These are phyloP conservation scores for Gleditsia sinensis DNA, from an alignment of 306 rosid genomes.

Conservation along the genomic window DNA sequence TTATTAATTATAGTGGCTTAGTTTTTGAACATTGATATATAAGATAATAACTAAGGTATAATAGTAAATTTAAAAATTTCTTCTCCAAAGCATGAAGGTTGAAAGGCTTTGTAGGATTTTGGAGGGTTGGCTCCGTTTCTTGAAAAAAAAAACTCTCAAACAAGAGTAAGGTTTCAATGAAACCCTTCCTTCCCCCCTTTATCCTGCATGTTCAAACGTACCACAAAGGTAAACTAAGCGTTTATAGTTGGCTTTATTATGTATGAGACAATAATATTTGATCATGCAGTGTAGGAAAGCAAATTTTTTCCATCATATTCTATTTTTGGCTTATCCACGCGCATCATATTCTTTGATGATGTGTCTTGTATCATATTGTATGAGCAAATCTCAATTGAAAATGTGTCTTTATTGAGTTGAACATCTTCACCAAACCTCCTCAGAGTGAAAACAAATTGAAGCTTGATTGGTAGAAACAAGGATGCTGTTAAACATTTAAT, in stretches of 20 bases:
- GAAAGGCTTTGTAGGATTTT: not conserved
- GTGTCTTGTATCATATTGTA: too few relatives aligned
- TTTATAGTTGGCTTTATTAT: not conserved
- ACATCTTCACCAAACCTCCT: not conserved
- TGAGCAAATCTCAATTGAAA: too few relatives aligned
- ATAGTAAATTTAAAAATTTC: too few relatives aligned
- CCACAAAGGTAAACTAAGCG: not conserved
- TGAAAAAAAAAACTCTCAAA: too few relatives aligned
- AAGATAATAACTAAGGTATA: not conserved
- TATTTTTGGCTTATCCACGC: too few relatives aligned
- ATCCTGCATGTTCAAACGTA: too few relatives aligned
- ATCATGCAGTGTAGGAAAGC: too few relatives aligned
- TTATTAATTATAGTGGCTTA: too few relatives aligned
- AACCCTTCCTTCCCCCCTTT: not conserved
- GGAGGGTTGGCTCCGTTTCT: not conserved
- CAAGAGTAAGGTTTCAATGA: not conserved
- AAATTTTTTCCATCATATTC: not conserved
- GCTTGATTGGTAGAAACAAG: not conserved
- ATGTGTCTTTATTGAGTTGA: too few relatives aligned
- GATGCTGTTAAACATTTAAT: not conserved
- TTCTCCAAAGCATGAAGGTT: not conserved
- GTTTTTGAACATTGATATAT: not conserved
- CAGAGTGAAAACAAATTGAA: too few relatives aligned
- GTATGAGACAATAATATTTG: too few relatives aligned
- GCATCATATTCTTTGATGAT: too few relatives aligned